Evolutionary conservation across 371 early-diverging fungal species (phyloP).

Genomic region (Basidiobolus meristosporus): DNA sequence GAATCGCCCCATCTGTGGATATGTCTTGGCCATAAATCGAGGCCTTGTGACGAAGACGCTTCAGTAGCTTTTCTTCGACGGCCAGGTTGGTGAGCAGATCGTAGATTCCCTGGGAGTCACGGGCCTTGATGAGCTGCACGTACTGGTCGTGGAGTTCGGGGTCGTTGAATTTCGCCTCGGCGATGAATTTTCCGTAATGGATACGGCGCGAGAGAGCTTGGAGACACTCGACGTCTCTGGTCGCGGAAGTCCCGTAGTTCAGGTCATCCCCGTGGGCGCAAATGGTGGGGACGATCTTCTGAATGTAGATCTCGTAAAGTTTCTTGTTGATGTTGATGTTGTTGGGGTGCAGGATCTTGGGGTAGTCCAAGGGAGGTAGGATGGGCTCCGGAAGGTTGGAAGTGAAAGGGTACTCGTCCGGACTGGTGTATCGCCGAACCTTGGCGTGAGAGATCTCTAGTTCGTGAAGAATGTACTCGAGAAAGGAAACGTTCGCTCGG

Average conservation of each 20-base stretch:
- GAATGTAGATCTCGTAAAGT: slow-evolving; percentile 55
- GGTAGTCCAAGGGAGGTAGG: slow-evolving; percentile 61
- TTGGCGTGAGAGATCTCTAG: slow-evolving; percentile 81
- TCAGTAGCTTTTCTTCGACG: slow-evolving; percentile 67
- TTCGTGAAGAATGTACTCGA: slow-evolving; percentile 76
- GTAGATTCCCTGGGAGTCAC: slow-evolving; percentile 59
- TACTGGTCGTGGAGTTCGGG: slow-evolving; percentile 49
- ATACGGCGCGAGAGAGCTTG: slow-evolving; percentile 84
- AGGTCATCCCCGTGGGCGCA: slow-evolving; percentile 46
- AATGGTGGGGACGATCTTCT: slow-evolving; percentile 48
- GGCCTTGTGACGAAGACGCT: slow-evolving; percentile 71
- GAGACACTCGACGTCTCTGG: slow-evolving; percentile 78
- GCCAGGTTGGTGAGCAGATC: slow-evolving; percentile 64
- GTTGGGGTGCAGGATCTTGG: slow-evolving; percentile 43
- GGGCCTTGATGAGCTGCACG: slow-evolving; percentile 51
- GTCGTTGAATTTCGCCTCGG: slow-evolving; percentile 86
- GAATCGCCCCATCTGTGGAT: slow-evolving; percentile 12
- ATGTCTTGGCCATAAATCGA: slow-evolving; percentile 80
- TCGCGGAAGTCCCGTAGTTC: slow-evolving; percentile 84
- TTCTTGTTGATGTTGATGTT: slow-evolving; percentile 67
- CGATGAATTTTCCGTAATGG: slow-evolving; percentile 94
- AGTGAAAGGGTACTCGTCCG: slow-evolving; percentile 93
- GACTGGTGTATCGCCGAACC: slow-evolving; percentile 20
- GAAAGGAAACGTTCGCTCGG: slow-evolving; percentile 54
- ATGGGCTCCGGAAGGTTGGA: slow-evolving; percentile 61